Base-by-base conservation (phyloP, 164 flowering plant species). In the Amborella trichopoda region DNA sequence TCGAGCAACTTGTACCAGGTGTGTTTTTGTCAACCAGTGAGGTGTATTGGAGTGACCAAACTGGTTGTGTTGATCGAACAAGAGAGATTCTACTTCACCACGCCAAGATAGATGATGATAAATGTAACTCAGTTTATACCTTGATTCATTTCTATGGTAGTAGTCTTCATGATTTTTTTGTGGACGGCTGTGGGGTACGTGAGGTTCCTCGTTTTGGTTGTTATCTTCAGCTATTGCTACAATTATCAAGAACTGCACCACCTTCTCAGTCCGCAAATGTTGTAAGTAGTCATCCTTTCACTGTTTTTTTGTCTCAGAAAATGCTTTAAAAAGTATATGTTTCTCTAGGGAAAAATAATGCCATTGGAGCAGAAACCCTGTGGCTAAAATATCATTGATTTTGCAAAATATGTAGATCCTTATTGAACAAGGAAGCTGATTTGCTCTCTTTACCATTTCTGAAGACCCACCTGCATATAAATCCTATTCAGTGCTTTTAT, bases 31-130 rank as follows among this genome's bases (percentile, higher is more conserved):
- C 84, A 52, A 54, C 71, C 28, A 59, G 60, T 23, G 84, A 87
- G 50, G 83, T 84, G 5, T 84, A 59, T 57, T 91, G 99, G 99
- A 70, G 77, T 44, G 96, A 87, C 61, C 62, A 68, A 14, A 75
- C 85, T 65, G 86, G 83, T 47, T 62, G 66, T 44, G 38, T 76
- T 53, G 71, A 74, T 34, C 59, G 37, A 40, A 61, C 63, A 23
- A 65, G 62, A 61, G 49, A 61, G 40, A 27, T 55, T 14, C 23
- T 44, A 62, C 52, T 54, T 28, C 56, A 56, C 23, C 17, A 27
- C 36, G 56, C 55, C 41, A 46, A 48, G 26, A 18, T 40, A 11
- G 46, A 27, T 28, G 61, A 26, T 23, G 13, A 20, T 16, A 33
- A 26, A 45, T 24, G 38, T 51, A 56, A 63, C 24, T 36, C 60